These are phyloP conservation scores for Fusarium sp. DNA, from an alignment of 2,329 filamentous ascomycete species.

Conservation along the genomic window DNA sequence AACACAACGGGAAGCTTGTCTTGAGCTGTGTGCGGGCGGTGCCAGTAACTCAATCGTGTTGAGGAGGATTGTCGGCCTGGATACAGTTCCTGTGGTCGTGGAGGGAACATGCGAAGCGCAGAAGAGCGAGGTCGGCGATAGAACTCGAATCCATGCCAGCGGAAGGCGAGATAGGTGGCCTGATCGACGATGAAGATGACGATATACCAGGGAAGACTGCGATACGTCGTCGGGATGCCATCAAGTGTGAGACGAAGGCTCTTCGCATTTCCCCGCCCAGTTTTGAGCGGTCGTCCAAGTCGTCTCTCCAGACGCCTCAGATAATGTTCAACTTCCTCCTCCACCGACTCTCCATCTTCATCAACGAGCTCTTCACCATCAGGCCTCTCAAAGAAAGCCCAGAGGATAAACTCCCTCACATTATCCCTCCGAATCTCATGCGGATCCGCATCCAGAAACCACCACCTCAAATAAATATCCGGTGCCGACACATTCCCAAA, in stretches of 20 bases:
- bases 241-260: conserved; percentile 75
- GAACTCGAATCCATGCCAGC: conserved; percentile 63
- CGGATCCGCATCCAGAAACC: conserved; percentile 72
- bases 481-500: conserved; percentile 64
- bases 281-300: conserved; percentile 61
- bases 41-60: conserved; percentile 70
- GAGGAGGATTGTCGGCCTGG: conserved; percentile 60
- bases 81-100: conserved; percentile 63
- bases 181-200: conserved; percentile 67
- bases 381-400: conserved; percentile 71
- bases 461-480: conserved; percentile 68
- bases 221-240: conserved; percentile 67
- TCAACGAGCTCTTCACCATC: conserved; percentile 35
- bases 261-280: conserved; percentile 66
- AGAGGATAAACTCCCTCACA: conserved; percentile 72
- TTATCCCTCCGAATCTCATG: conserved; percentile 74
- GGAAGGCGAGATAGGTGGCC: conserved; percentile 58
- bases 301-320: conserved; percentile 64
- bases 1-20: conserved; percentile 70
- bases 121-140: conserved; percentile 53
- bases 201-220: conserved; percentile 72
- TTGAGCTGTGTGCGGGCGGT: conserved; percentile 66
- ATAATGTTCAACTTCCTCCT: conserved; percentile 58
- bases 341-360: conserved; percentile 48
- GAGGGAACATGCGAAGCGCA: conserved; percentile 64